phyloP scores from a whole-genome alignment of 129 eudicot genomes.

The Centella asiatica region DNA sequence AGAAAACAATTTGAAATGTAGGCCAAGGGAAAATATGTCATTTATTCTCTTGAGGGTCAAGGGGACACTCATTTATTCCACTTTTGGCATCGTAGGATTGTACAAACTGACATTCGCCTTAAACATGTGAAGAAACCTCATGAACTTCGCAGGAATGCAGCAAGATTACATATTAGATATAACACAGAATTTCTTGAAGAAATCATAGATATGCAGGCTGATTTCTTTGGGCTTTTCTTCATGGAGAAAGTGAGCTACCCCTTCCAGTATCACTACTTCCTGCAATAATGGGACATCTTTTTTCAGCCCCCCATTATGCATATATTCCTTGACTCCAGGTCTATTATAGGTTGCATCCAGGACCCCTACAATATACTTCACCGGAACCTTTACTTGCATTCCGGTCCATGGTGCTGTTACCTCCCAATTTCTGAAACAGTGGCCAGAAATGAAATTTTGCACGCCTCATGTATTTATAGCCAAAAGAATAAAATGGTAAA shows the following conservation, averaged over 20 bases:
- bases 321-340: slow-evolving; percentile 66
- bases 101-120: too few species aligned
- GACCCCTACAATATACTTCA: slow-evolving; percentile 82
- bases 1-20: too few species aligned
- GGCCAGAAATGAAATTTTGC: neutral
- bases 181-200: slow-evolving; percentile 52
- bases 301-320: slow-evolving; percentile 59
- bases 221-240: slow-evolving; percentile 65
- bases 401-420: slow-evolving; percentile 67
- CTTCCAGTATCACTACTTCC: slow-evolving; percentile 76
- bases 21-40: too few species aligned
- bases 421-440: slow-evolving; percentile 61
- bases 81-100: too few species aligned
- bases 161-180: neutral
- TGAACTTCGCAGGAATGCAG: neutral
- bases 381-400: slow-evolving; percentile 68
- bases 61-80: too few species aligned
- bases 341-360: slow-evolving; percentile 65
- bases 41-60: too few species aligned
- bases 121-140: neutral
- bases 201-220: slow-evolving; percentile 52
- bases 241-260: slow-evolving; percentile 67
- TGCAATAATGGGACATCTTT: slow-evolving; percentile 67
- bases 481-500: neutral
- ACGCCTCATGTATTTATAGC: neutral